Base-by-base conservation (phyloP, 176 grass and related monocot genomes). In the Poa pratensis region DNA sequence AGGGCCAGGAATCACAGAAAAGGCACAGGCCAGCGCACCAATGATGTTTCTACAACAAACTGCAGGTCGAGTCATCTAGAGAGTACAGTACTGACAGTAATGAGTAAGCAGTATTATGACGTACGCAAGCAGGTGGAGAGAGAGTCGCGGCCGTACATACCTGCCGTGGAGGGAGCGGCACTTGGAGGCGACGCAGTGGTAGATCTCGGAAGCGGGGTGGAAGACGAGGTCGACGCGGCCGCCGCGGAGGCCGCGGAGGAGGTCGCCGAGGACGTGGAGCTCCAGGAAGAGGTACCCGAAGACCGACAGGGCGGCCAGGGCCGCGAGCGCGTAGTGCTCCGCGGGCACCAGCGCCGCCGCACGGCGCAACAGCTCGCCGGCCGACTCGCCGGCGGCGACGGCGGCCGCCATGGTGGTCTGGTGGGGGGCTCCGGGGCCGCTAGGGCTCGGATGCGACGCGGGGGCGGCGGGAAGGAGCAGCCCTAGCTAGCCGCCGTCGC, bases 81-180 rank as follows among this genome's bases (percentile, higher is more conserved):
- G 49, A 51, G 49, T 51, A 51, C 49, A 51, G 49, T 51, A 51
- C 49, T 17, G 5, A 51, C 49, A 51, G 15, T 51, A 51, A 51
- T 51, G 49, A 51, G 49, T 16, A 51, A 51, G 49, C 5, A 12
- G 57, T 59, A 27, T 9, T 19, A 16, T 51, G 40, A 11, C 3
- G 22, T 11, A 46, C 10, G 45, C 55, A 68, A 78, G 32, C 73
- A 19, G 17, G 8, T 60, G n/a, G 45, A 70, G n/a, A 66, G 14
- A 5, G 22, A n/a, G 18, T 9, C 42, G 43, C 73, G 50, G 18
- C 27, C 66, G 27, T 5, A 32, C 62, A 49, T 60, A 99, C 96
- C 96, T 99, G 32, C 90, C 93, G 27, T 99, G 96, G 53, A 99
- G 93, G 37, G 71, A 90, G 45, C 81, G 86, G 70, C 96, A 99